Evolutionary conservation across 106 monocot species (phyloP), one percentile per base, ranked within the genome.

Genomic region (Acorus calamus): DNA sequence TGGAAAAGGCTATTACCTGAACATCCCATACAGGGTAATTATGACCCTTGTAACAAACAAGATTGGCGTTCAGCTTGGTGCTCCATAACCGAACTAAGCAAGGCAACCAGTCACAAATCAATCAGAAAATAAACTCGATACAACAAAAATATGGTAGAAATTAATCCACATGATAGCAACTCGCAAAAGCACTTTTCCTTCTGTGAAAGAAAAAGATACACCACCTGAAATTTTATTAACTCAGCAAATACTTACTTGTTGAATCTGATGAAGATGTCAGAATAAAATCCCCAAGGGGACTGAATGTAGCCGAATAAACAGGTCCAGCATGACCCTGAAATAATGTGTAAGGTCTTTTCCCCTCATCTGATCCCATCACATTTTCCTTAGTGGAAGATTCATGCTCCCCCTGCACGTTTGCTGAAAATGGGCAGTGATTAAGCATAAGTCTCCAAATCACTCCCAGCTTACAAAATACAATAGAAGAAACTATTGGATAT

Each of bases 21-120:
- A 84, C 87, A 83, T 96, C 96, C 96, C 96, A 96, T 6, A 96
- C 90, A 13, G 94, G 94, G 61, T 87, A 96, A 67, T 96, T 96
- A 58, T 96, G 94, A 12, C 94, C 90, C 73, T 96, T 90, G 76
- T 87, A 96, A 68, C 90, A 85, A 53, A 90, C 94, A 51, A 96
- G 82, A 81, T 96, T 96, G 58, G 87, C 75, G 53, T 96, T 96
- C 70, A 96, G 68, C 60, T 80, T 96, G 43, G 82, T 96, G 64
- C 87, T 91, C 94, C 94, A 96, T 52, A 96, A 61, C 66, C 96
- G 74, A 76, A 96, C 96, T 96, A 28, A 28, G 28, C 28, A 28
- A 28, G 28, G 28, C 28, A 28, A 28, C 28, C 28, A 28, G 28
- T 28, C 28, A 28, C 28, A 28, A 28, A 28, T 28, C 28, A 28